Evolutionary conservation across 2,329 filamentous ascomycete species (phyloP), one percentile per base, ranked within the genome.

Genomic region (Claviceps cyperi): DNA sequence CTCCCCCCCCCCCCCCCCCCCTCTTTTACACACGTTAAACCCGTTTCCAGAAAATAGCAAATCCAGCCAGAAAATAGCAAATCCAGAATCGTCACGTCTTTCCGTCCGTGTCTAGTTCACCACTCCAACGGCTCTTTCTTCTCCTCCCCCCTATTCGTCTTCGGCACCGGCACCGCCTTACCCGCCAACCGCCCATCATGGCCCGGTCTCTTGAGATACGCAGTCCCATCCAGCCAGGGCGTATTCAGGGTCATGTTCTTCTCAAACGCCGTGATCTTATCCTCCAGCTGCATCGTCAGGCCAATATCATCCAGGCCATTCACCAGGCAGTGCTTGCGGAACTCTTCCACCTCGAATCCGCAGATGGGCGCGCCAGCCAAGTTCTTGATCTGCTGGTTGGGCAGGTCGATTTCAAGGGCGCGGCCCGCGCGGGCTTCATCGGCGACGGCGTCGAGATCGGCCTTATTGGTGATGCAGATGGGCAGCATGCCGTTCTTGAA

Each of bases 401-500:
- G 81, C 46, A 97, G 80, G 63, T 97, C 91, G 53, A 97, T 77
- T 69, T 96, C 90, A 56, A 97, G 72, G 66, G 96, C 90, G 52
- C 77, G 77, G 51, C 88, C 88, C 3, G 86, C 84, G 38, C 75
- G 75, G 36, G 90, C 90, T 67, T 94, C 86, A 24, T 74, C 78
- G 38, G 85, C 82, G 55, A 97, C 81, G 54, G 74, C 75, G 43
- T 84, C 75, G 4, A 96, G 71, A 35, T 78, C 74, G 1, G 69
- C 72, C 56, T 80, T 69, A 65, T 91, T 80, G 35, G 76, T 71
- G 62, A 97, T 84, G 52, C 76, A 70, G 53, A 97, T 80, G 46
- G 91, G 90, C 55, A 97, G 74, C 92, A 97, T 97, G 72, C 91
- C 91, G 73, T 98, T 98, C 78, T 98, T 97, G 79, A 96, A 97